These are phyloP conservation scores for Vanderwaltozyma polyspora DNA, from an alignment of 805 yeast genomes.

Conservation along the genomic window DNA sequence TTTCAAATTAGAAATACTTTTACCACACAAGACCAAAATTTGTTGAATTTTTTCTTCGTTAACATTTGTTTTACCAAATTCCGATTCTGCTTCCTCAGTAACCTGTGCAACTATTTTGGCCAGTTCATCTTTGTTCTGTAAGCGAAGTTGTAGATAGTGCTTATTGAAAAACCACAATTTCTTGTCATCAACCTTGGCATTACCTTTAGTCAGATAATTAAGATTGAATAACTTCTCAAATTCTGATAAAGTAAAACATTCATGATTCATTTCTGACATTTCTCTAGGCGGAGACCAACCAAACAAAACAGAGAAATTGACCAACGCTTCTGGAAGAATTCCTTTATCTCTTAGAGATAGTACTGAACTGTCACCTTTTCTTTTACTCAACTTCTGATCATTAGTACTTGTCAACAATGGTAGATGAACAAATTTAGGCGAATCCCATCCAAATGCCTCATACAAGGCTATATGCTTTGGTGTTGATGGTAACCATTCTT, in stretches of 20 bases:
- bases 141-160: slow-evolving; percentile 40
- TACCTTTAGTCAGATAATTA: slow-evolving; percentile 77
- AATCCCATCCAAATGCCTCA: slow-evolving; percentile 71
- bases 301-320: slow-evolving; percentile 77
- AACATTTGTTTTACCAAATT: slow-evolving; percentile 6
- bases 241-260: slow-evolving; percentile 40
- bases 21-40: slow-evolving; percentile 36
- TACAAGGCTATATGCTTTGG: slow-evolving; percentile 89
- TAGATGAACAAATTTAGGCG: slow-evolving; percentile 78
- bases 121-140: slow-evolving; percentile 30
- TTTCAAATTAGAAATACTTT: slow-evolving; percentile 39
- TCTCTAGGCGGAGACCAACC: slow-evolving; percentile 87
- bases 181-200: slow-evolving; percentile 76
- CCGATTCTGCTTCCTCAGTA: slow-evolving; percentile 9
- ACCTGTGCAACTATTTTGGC: slow-evolving; percentile 29
- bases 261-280: slow-evolving; percentile 38
- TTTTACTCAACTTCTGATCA: slow-evolving; percentile 73
- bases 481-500: slow-evolving; percentile 94
- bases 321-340: slow-evolving; percentile 72
- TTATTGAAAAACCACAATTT: slow-evolving; percentile 74
- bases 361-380: slow-evolving; percentile 75
- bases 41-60: slow-evolving; percentile 26
- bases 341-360: slow-evolving; percentile 47
- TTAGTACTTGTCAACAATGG: slow-evolving; percentile 68
- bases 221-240: slow-evolving; percentile 48